Conservation (phyloP, 805 yeast genomes). For the Candida oleophila region DNA sequence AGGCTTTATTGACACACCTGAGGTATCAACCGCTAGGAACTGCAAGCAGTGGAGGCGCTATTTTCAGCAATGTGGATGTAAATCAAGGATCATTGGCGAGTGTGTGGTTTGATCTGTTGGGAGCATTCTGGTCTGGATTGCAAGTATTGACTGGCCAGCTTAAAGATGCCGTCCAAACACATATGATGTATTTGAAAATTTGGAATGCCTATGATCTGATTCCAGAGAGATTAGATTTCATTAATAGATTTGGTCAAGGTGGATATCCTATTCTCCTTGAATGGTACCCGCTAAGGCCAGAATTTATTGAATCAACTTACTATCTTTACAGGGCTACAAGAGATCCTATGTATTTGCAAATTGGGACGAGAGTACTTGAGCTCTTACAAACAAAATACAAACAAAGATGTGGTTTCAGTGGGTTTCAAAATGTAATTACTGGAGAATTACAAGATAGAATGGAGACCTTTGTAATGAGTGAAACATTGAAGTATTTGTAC, state of each 20-base stretch:
- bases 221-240: conserved; percentile 83
- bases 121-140: conserved; percentile 88
- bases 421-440: conserved; percentile 63
- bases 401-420: conserved; percentile 78
- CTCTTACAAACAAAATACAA: conserved; percentile 53
- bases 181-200: conserved; percentile 63
- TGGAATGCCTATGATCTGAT: conserved; percentile 81
- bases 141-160: conserved; percentile 78
- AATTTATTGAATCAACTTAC: conserved; percentile 86
- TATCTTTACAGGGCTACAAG: conserved; percentile 77
- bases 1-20: conserved; percentile 49
- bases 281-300: conserved; percentile 95
- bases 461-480: conserved; percentile 90
- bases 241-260: conserved; percentile 13
- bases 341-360: conserved; percentile 78
- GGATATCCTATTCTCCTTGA: conserved; percentile 55
- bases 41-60: conserved; percentile 27
- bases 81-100: conserved; percentile 49
- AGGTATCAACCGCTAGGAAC: not conserved
- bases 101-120: conserved; percentile 80
- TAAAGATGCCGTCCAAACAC: conserved; percentile 59
- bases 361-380: conserved; percentile 65
- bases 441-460: conserved; percentile 72
- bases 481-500: conserved; percentile 80
- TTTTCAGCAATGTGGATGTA: conserved; percentile 59